A percentile compares a stretch with the other conserved stretches of the same genome.
phyloP scores from a whole-genome alignment of 169 alveolate species.

The Cryptosporidium canis region DNA sequence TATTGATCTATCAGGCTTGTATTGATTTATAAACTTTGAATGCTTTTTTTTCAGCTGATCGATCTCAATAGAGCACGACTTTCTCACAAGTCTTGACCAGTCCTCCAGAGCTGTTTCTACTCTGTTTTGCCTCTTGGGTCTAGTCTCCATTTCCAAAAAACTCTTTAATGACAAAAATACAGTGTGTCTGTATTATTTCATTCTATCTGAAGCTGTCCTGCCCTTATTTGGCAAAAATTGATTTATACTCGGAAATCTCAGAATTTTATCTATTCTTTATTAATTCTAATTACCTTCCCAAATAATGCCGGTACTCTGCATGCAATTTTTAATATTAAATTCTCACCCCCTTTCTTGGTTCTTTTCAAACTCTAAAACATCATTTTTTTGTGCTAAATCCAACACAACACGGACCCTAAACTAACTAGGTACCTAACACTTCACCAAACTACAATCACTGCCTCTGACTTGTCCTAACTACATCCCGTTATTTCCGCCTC shows the following conservation, averaged over 20 bases:
- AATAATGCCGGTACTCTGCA: conserved; percentile 9
- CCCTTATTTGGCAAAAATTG: background rate
- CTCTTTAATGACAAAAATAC: background rate
- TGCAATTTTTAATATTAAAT: background rate
- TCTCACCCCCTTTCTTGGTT: background rate
- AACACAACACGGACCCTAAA: too few species aligned
- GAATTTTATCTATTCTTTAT: background rate
- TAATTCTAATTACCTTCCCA: too few species aligned
- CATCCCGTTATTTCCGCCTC: background rate
- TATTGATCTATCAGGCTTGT: background rate
- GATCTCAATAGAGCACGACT: background rate
- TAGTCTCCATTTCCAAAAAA: background rate
- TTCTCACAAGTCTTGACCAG: conserved; percentile 35
- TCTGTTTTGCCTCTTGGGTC: background rate
- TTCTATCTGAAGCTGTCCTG: background rate
- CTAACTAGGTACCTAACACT: too few species aligned
- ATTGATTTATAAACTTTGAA: background rate
- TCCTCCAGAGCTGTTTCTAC: conserved; percentile 14
- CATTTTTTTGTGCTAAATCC: too few species aligned
- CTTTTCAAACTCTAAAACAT: too few species aligned
- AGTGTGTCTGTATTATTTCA: background rate
- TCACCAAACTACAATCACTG: too few species aligned
- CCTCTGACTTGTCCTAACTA: too few species aligned
- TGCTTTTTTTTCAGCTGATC: conserved; percentile 14
- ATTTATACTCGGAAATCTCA: background rate